phyloP scores from a whole-genome alignment of 192 early-diverging fungal genomes.

The Funneliformis mosseae region DNA sequence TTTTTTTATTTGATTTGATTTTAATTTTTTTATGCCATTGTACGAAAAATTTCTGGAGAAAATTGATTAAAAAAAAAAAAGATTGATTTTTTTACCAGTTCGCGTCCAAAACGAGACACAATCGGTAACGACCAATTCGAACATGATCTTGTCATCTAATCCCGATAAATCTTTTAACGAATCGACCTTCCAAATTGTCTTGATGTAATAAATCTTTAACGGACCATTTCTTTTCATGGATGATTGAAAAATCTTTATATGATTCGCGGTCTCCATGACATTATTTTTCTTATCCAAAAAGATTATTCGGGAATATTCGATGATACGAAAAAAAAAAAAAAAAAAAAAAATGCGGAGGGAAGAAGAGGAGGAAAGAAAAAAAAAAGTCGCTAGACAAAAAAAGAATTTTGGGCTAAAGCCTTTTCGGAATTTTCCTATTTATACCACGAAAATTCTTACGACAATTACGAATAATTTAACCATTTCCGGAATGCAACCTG shows the following conservation, averaged over 20 bases:
- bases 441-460: background rate
- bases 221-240: background rate
- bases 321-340: too few species aligned
- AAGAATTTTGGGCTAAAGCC: too few species aligned
- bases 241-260: background rate
- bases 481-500: background rate
- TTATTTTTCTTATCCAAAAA: background rate
- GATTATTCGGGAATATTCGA: too few species aligned
- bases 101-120: constrained; percentile 10
- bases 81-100: background rate
- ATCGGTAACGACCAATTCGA: background rate
- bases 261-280: background rate
- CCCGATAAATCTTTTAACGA: background rate
- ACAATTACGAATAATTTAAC: background rate
- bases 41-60: background rate
- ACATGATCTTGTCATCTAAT: background rate
- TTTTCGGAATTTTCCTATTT: background rate
- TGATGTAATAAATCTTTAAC: background rate
- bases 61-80: too few species aligned
- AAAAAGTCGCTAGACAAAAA: background rate
- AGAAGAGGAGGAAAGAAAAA: background rate
- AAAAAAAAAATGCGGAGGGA: background rate
- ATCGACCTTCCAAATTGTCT: constrained; percentile 2
- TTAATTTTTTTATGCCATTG: background rate
- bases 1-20: background rate